A percentile compares a stretch with the other conserved stretches of the same genome.
These are phyloP conservation scores for Ceratocystis albifundus DNA, from an alignment of 2,329 filamentous ascomycete genomes.

Conservation along the genomic window DNA sequence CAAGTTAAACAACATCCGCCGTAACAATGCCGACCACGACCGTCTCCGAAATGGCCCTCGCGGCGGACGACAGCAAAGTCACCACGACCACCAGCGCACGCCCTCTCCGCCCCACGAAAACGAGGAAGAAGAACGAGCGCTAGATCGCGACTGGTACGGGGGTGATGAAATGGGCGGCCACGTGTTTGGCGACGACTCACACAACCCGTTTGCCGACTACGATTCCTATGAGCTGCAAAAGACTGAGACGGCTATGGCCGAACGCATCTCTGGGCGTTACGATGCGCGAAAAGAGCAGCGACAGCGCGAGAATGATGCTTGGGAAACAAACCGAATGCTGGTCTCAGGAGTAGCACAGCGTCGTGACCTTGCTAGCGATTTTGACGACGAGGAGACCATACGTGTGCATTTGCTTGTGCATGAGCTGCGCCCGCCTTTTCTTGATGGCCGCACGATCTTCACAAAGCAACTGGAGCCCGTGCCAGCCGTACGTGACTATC, in stretches of 20 bases:
- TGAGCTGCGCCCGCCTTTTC: slow-evolving; percentile 83
- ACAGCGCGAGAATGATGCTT: slow-evolving; percentile 89
- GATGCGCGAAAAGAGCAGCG: slow-evolving; percentile 66
- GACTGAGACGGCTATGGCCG: slow-evolving; percentile 63
- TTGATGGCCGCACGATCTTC: slow-evolving; percentile 90
- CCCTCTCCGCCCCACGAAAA: slow-evolving; percentile 26
- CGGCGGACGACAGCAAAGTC: neutral
- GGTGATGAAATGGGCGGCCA: slow-evolving; percentile 73
- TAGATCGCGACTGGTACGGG: slow-evolving; percentile 89
- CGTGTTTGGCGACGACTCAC: slow-evolving; percentile 79
- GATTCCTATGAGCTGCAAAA: slow-evolving; percentile 62
- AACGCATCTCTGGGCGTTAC: slow-evolving; percentile 65
- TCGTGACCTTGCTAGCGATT: slow-evolving; percentile 67
- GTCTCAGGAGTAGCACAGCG: slow-evolving; percentile 91
- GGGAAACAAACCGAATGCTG: slow-evolving; percentile 98
- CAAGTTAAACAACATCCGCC: slow-evolving; percentile 30
- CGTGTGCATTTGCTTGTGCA: slow-evolving; percentile 86
- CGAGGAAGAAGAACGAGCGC: slow-evolving; percentile 58
- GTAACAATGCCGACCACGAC: slow-evolving; percentile 9
- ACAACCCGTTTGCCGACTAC: slow-evolving; percentile 77
- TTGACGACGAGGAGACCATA: slow-evolving; percentile 83
- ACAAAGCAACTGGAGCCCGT: slow-evolving; percentile 95
- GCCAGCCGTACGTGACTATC: slow-evolving; percentile 79
- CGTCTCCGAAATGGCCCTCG: slow-evolving; percentile 4
- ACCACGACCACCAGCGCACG: slow-evolving; percentile 38